Base-by-base conservation (phyloP, 2,329 filamentous ascomycete genomes). In the Cladosporium sp. region DNA sequence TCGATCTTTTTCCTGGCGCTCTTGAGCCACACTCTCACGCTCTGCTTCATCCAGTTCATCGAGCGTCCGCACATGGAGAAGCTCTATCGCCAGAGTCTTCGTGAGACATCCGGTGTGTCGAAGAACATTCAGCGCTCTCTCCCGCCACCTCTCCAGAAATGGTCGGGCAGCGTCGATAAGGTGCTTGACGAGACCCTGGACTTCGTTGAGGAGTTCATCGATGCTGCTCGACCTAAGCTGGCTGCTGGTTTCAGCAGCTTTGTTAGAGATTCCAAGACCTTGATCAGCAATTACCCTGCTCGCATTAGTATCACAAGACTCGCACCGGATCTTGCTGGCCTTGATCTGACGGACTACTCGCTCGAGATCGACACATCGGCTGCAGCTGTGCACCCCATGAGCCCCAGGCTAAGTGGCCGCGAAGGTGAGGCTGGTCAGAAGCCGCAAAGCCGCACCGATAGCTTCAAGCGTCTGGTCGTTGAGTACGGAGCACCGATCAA, bases 21-120 rank as follows among this genome's bases (percentile, higher is more conserved):
- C 26, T 78, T 93, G 40, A 93, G 92, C 69, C 95, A 99, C 75
- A 86, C 94, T 35, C 82, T 97, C 59, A 95, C 91, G 1, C 83
- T 98, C 35, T 88, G 84, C 33, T 97, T 97, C 80, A 91, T 99
- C 64, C 91, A 96, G 66, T 91, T 94, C 70, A 91, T 99, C 11
- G 95, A 99, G 79, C 89, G 93, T 67, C 95, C 94, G 16, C 95
- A 99, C 78, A 98, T 99, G 93, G 91, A 97, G 77, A 98, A 97
- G 83, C 86, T 98, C 21, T 99, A 99, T 74, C 94, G 95, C 50
- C 85, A 89, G 72, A 89, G 88, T 71, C 82, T 99, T 55, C 89
- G 95, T 66, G 83, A 90, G 69, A 92, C 97, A 77, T 95, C 95
- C 12, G 95, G 95, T 59, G 84, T 99, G 46, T 94, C 93, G 66